Evolutionary conservation across 1,139 yeast genomes (phyloP).

Genomic region (Kodamaea derodonti): DNA sequence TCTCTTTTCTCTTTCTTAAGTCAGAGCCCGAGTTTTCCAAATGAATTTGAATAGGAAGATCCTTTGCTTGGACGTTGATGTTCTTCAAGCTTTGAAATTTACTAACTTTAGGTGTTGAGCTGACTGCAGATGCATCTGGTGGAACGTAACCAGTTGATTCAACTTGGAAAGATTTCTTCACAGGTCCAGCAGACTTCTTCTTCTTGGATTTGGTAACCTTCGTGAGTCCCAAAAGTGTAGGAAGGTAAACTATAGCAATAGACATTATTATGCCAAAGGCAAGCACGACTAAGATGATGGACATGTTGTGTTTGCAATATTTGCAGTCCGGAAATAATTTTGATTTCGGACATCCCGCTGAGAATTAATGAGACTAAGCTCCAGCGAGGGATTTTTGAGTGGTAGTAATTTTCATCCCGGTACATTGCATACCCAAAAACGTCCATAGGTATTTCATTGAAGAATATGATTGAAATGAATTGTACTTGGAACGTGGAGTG

Average conservation of each 20-base stretch:
- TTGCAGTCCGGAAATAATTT: no score
- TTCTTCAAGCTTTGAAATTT: constrained; percentile 2
- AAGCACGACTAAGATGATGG: constrained; percentile 21
- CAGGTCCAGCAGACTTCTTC: constrained; percentile 7
- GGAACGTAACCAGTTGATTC: constrained; percentile 33
- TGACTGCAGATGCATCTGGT: constrained; percentile 15
- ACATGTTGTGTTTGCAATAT: constrained; percentile 25
- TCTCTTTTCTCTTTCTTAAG: constrained; percentile 13
- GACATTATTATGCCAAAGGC: constrained; percentile 16
- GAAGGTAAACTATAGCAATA: constrained; percentile 30
- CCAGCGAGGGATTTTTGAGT: no score
- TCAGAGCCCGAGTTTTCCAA: constrained; percentile 14
- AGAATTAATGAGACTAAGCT: no score
- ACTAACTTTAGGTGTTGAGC: neutral
- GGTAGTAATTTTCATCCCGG: no score
- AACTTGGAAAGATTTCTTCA: constrained; percentile 2
- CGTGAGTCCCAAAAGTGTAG: constrained; percentile 39
- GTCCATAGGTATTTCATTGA: no score
- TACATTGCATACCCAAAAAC: no score
- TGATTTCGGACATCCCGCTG: no score
- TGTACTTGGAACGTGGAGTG: no score
- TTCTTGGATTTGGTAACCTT: constrained; percentile 17
- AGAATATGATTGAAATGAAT: no score
- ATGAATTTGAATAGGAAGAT: constrained; percentile 32
- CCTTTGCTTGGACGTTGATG: constrained; percentile 33